Evolutionary conservation across 2,329 filamentous ascomycete genomes (phyloP).

Genomic region (Ophiocordyceps camponoti-leonardi): DNA sequence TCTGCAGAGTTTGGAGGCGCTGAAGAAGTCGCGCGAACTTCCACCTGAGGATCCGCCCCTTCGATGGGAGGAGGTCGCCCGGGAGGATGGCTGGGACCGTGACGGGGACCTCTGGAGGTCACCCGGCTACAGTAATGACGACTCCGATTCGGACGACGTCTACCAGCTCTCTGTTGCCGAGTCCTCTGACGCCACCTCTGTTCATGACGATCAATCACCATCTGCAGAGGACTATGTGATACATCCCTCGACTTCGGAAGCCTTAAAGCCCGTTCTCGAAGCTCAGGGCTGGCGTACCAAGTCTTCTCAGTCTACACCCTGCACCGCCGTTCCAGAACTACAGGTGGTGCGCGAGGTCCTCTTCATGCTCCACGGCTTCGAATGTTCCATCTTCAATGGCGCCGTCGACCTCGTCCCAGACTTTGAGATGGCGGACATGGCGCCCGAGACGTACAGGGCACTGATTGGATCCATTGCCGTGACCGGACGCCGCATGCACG

Average conservation of each 20-base stretch:
- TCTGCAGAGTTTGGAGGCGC: constrained; percentile 41
- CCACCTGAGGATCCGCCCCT: constrained; percentile 30
- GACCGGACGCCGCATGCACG: constrained; percentile 24
- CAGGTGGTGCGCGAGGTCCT: constrained; percentile 61
- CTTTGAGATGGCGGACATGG: constrained; percentile 30
- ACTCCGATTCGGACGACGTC: constrained; percentile 35
- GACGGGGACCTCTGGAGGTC: constrained; percentile 54
- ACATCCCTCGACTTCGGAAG: constrained; percentile 13
- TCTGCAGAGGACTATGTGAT: constrained; percentile 17
- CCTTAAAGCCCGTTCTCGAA: constrained; percentile 12
- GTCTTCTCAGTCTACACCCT: constrained; percentile 14
- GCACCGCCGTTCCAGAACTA: constrained; percentile 45
- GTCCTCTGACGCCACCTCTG: constrained; percentile 17
- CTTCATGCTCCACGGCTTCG: constrained; percentile 70
- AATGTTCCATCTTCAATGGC: constrained; percentile 50
- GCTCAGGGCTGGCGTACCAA: constrained; percentile 19
- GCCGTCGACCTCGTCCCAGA: constrained; percentile 19
- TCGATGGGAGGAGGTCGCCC: constrained; percentile 65
- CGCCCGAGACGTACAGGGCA: constrained; percentile 31
- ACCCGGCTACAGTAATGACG: constrained; percentile 48
- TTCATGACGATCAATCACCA: constrained; percentile 11
- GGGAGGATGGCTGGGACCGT: constrained; percentile 54
- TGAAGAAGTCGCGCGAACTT: constrained; percentile 24
- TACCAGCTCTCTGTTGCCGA: constrained; percentile 18
- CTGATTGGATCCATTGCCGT: constrained; percentile 29